Evolutionary conservation across 495 filamentous ascomycete species (phyloP), one percentile per base, ranked within the genome.

Genomic region (Annulohypoxylon bovei): DNA sequence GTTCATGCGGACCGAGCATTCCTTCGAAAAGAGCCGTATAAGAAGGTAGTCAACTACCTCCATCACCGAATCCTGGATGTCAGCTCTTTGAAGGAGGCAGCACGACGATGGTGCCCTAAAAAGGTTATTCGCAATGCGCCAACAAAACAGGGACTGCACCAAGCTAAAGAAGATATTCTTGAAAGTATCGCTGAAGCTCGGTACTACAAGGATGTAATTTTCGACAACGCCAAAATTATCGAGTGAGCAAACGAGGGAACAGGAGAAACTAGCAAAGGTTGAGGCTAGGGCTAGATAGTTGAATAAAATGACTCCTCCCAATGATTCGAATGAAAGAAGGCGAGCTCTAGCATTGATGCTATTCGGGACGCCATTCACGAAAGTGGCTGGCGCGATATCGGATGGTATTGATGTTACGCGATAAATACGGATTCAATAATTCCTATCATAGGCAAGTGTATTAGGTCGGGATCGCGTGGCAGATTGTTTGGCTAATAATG

Each of bases 31-130:
- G 83, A 81, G 32, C 93, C 93, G 0, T 98, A 94, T 72, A 86
- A 85, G 18, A 78, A 82, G 54, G 87, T 97, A 3, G 74, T 92
- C 52, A 86, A 91, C 49, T 85, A 94, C 77, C 82, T 98, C 53
- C 91, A 95, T 81, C 92, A 98, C 81, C 89, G 95, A 9, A 92
- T 98, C 64, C 76, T 98, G 40, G 95, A 99, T 76, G 94, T 98
- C 30, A 97, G 94, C 77, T 85, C 88, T 16, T 80, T 98, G 57
- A 97, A 98, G 80, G 95, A 99, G 79, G 93, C 90, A 16, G 92
- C 89, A 6, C 86, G 88, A 49, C 84, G 94, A 56, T 99, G 95
- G 95, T 90, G 89, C 39, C 83, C 85, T 14, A 77, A 82, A 28
- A 84, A 87, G 33, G 72, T 93, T 28, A 64, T 93, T 54, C 62